Evolutionary conservation across 2,329 filamentous ascomycete species (phyloP), one percentile per base, ranked within the genome.

Genomic region (Colletotrichum neosansevieriae): DNA sequence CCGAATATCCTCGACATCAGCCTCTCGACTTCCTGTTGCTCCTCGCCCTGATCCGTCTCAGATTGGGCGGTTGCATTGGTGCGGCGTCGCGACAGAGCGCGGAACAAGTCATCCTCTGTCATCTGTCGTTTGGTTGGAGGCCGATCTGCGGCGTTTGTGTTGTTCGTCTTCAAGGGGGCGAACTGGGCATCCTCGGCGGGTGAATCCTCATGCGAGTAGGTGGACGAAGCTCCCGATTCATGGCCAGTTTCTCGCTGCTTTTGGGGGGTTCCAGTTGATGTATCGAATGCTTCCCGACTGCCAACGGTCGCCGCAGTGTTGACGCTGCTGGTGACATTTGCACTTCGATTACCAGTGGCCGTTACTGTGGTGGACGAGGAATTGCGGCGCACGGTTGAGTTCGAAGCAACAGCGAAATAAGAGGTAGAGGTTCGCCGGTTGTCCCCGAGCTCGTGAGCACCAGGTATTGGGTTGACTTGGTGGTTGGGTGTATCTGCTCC

Each of bases 1-100:
- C 91, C 91, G 73, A 93, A 93, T 85, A 93, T 91, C 3, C 87
- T 87, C 0, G 89, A 92, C 82, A 93, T 88, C 44, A 92, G 78
- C 11, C 82, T 81, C 58, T 89, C 83, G 36, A 91, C 86, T 73
- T 89, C 87, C n/a, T 76, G 71, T 2, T 74, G 71, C n/a, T 81
- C 78, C 13, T 79, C 76, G 0, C 61, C 58, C n/a, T 82, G 81
- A 53, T 81, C 80, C 51, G 84, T 84, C 4, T 82, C 78, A 0
- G 72, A 75, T 5, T 73, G 69, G 0, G 73, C 72, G 50, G 69
- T 73, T 9, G 76, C 74, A 6, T 74, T 77, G 0, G 84, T 85
- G n/a, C 82, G 82, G 6, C 85, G 82, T 12, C 81, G 79, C 0
- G 86, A 87, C 0, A 88, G 71, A 0, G 76, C 80, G 1, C 79